Conservation (phyloP, 805 yeast genomes). For the Zygoascus tannicola region DNA sequence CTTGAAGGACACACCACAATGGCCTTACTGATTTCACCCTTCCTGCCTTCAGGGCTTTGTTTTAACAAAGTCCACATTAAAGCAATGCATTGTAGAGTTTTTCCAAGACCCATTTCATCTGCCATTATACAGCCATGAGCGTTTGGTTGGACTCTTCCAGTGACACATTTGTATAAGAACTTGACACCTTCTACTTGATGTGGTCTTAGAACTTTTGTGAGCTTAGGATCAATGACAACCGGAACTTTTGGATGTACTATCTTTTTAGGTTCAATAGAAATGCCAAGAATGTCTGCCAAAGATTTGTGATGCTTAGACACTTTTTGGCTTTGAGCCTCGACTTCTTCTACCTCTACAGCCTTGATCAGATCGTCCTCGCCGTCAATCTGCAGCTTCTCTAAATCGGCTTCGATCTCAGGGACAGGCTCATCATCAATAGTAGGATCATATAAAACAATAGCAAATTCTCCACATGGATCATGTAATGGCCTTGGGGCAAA, state of each 20-base stretch:
- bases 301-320: slow-evolving; percentile 37
- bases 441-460: slow-evolving; percentile 92
- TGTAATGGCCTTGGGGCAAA: slow-evolving; percentile 88
- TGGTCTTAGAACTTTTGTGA: slow-evolving; percentile 43
- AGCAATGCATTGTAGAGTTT: slow-evolving; percentile 81
- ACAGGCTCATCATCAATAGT: slow-evolving; percentile 53
- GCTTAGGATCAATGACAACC: slow-evolving; percentile 74
- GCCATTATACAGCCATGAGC: slow-evolving; percentile 98
- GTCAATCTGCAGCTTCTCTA: slow-evolving; percentile 11
- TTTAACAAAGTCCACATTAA: slow-evolving; percentile 84
- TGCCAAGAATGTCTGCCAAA: slow-evolving; percentile 72
- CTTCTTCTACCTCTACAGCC: slow-evolving; percentile 21
- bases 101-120: slow-evolving; percentile 94
- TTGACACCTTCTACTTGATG: slow-evolving; percentile 82
- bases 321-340: slow-evolving; percentile 17
- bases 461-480: slow-evolving; percentile 88
- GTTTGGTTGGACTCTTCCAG: slow-evolving; percentile 54
- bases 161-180: slow-evolving; percentile 79
- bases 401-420: slow-evolving; percentile 14
- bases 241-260: slow-evolving; percentile 75
- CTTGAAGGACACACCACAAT: slow-evolving; percentile 94
- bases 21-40: slow-evolving; percentile 75
- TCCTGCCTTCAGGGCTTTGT: slow-evolving; percentile 80
- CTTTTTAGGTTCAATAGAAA: slow-evolving; percentile 37
- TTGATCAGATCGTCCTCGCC: slow-evolving; percentile 15